phyloP scores from a whole-genome alignment of 2,329 filamentous ascomycete species.

The Fusarium pseudograminearum region DNA sequence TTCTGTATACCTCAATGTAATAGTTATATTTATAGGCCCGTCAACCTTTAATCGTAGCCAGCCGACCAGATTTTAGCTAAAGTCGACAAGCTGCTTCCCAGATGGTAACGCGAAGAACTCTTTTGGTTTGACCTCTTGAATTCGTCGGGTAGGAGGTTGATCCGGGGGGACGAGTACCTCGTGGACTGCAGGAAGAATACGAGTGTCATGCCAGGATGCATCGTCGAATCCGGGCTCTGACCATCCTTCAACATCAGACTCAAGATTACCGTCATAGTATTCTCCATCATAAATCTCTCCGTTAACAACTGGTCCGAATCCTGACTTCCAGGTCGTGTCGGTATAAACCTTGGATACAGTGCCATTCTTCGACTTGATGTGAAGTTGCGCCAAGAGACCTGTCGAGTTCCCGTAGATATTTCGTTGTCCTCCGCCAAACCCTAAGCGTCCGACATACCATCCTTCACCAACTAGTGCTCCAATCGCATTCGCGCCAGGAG shows the following conservation, averaged over 20 bases:
- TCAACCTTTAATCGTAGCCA: neutral
- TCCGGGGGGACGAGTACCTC: slow-evolving; percentile 50
- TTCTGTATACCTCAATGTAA: slow-evolving; percentile 12
- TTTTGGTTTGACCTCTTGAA: slow-evolving; percentile 49
- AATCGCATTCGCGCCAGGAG: slow-evolving; percentile 54
- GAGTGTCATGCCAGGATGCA: slow-evolving; percentile 45
- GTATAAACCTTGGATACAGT: slow-evolving; percentile 9
- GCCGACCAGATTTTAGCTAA: slow-evolving; percentile 22
- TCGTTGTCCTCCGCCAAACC: slow-evolving; percentile 28
- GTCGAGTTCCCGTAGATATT: slow-evolving; percentile 54
- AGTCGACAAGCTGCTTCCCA: slow-evolving; percentile 7
- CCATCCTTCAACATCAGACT: slow-evolving; percentile 39
- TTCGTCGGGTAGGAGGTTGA: slow-evolving; percentile 56
- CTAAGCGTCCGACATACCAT: slow-evolving; percentile 59
- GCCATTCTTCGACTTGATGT: slow-evolving; percentile 40
- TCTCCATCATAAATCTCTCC: slow-evolving; percentile 65
- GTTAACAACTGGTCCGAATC: neutral
- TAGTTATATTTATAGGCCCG: neutral
- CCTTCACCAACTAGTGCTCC: slow-evolving; percentile 60
- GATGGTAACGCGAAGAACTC: slow-evolving; percentile 53
- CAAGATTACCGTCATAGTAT: slow-evolving; percentile 59
- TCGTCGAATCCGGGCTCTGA: neutral
- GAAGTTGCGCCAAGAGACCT: slow-evolving; percentile 53
- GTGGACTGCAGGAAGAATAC: neutral
- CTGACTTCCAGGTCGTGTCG: slow-evolving; percentile 37